A percentile compares a stretch with the other conserved stretches of the same genome.
phyloP scores from a whole-genome alignment of 2,329 filamentous ascomycete genomes.

The Cercospora zeae-maydis region DNA sequence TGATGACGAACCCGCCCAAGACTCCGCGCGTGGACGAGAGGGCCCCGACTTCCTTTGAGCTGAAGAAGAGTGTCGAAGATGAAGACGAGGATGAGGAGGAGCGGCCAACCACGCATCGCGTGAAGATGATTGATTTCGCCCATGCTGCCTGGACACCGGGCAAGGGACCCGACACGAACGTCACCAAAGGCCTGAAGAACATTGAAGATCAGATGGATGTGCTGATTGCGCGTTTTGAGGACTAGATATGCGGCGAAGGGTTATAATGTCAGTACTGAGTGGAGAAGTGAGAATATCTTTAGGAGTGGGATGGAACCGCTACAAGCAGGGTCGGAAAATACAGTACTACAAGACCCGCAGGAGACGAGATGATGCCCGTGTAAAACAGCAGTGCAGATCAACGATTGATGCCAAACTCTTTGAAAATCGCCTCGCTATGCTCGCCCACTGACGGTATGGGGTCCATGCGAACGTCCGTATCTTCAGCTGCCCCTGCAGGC shows the following conservation, averaged over 20 bases:
- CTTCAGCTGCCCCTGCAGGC: conserved; percentile 46
- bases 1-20: conserved; percentile 43
- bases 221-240: conserved; percentile 30
- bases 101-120: conserved; percentile 64
- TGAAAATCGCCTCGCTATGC: conserved; percentile 48
- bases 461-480: conserved; percentile 40
- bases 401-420: conserved; percentile 41
- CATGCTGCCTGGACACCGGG: conserved; percentile 83
- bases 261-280: not conserved
- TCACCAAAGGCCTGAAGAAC: conserved; percentile 63
- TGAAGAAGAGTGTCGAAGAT: conserved; percentile 43
- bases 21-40: conserved; percentile 25
- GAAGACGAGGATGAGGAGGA: conserved; percentile 53
- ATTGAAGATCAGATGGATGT: conserved; percentile 35
- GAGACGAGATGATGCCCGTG: not conserved
- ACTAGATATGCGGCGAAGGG: not conserved
- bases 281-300: not conserved
- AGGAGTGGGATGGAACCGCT: not conserved
- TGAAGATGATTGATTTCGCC: conserved; percentile 96
- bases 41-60: conserved; percentile 34
- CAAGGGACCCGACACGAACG: conserved; percentile 82
- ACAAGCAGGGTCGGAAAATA: not conserved
- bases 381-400: not conserved
- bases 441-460: conserved; percentile 50
- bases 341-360: not conserved